Percentiles rank a stretch among this genome's conserved stretches.
Conservation (phyloP, 345 rosid species). For the Syzygium oleosum region DNA sequence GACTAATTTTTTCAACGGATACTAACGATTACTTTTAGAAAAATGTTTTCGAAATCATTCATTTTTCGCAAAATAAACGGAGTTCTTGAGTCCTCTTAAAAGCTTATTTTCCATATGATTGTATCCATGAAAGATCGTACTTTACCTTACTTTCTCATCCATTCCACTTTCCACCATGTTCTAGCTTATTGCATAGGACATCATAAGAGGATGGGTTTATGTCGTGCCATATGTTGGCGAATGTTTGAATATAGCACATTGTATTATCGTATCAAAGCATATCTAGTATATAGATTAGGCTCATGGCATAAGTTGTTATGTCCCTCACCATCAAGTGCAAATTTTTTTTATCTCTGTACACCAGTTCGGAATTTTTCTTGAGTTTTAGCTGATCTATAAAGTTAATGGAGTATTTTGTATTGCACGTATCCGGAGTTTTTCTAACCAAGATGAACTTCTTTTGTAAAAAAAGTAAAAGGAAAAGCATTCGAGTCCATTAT, state of each 20-base stretch:
- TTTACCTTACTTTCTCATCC: neutral
- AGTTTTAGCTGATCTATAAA: neutral
- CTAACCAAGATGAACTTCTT: neutral
- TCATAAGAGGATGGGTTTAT: neutral
- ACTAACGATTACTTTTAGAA: too few relatives aligned
- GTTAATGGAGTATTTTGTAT: neutral
- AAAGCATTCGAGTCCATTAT: neutral
- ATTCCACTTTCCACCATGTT: neutral
- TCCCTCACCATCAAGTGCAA: neutral
- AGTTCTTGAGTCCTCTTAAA: neutral
- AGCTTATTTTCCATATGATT: neutral
- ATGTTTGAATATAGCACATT: neutral
- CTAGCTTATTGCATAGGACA: neutral
- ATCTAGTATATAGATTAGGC: neutral
- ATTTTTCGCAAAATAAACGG: too few relatives aligned
- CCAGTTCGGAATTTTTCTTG: neutral
- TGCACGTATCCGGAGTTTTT: neutral
- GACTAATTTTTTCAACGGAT: too few relatives aligned
- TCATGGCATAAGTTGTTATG: neutral
- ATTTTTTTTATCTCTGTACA: neutral
- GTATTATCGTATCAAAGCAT: neutral
- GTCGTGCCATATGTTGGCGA: neutral
- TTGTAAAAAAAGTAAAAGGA: neutral
- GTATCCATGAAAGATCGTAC: neutral
- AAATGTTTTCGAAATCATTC: too few relatives aligned